Evolutionary conservation across 345 rosid genomes (phyloP).

Genomic region (Cardamine chenopodiifolia): DNA sequence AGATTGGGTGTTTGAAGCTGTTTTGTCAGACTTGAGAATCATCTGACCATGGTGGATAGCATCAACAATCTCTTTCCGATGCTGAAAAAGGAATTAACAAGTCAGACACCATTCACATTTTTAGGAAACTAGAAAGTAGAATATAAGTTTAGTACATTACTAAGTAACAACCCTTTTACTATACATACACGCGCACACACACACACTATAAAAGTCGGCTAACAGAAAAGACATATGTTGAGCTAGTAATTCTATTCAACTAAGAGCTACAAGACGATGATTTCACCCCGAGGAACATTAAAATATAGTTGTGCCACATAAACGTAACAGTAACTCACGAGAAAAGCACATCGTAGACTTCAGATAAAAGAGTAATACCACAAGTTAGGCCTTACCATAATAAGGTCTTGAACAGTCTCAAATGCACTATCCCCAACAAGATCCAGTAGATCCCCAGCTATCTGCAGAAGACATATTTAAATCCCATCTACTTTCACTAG

Average conservation of each 20-base stretch:
- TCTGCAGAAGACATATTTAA: slow-evolving; percentile 47
- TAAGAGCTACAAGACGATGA: neutral
- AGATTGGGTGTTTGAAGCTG: slow-evolving; percentile 61
- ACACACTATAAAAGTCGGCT: neutral
- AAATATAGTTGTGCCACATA: slow-evolving; percentile 13
- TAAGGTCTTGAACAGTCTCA: slow-evolving; percentile 88
- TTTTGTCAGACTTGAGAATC: slow-evolving; percentile 74
- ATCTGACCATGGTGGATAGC: slow-evolving; percentile 78
- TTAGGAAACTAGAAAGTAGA: slow-evolving; percentile 15
- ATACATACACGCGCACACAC: slow-evolving; percentile 7
- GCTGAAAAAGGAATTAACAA: slow-evolving; percentile 54
- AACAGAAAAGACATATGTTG: neutral
- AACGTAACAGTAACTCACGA: neutral
- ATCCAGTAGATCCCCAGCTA: slow-evolving; percentile 90
- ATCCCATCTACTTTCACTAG: slow-evolving; percentile 25
- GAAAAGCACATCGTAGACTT: slow-evolving; percentile 3
- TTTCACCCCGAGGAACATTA: neutral
- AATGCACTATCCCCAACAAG: slow-evolving; percentile 92
- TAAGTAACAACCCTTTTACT: slow-evolving; percentile 6
- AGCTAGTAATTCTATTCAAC: slow-evolving; percentile 14
- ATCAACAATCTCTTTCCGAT: slow-evolving; percentile 86
- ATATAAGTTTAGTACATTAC: slow-evolving; percentile 9
- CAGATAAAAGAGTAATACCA: slow-evolving; percentile 24
- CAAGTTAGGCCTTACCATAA: slow-evolving; percentile 53
- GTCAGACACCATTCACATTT: slow-evolving; percentile 18